A percentile compares a stretch with the other conserved stretches of the same genome.
These are phyloP conservation scores for Panicum virgatum DNA, from an alignment of 202 grass and related monocot genomes.

Conservation along the genomic window DNA sequence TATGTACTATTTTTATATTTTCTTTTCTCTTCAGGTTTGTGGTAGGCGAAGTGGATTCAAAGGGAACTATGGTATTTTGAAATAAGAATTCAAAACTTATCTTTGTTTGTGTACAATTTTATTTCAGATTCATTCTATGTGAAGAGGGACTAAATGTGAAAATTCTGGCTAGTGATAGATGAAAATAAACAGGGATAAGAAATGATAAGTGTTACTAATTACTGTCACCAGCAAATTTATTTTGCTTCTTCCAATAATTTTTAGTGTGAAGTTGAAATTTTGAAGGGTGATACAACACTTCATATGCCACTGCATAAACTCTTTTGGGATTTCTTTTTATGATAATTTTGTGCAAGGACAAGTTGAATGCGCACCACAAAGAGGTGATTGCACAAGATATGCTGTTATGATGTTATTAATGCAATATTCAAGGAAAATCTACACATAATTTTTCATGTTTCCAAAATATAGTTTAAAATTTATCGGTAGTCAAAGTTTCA, in stretches of 20 bases:
- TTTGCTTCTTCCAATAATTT: not conserved
- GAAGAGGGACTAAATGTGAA: not conserved
- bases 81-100: not conserved
- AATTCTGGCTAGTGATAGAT: not conserved
- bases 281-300: not conserved
- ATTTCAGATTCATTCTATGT: not conserved
- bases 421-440: not conserved
- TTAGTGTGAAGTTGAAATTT: not conserved
- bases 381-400: not conserved
- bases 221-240: not conserved
- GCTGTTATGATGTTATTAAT: not conserved
- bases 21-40: constrained; percentile 2
- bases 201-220: not conserved
- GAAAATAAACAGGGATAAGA: not conserved
- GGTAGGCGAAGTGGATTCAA: constrained; percentile 4
- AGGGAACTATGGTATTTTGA: not conserved
- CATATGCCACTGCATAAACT: not conserved
- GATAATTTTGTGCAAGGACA: not conserved
- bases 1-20: not conserved
- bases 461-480: not conserved
- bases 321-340: not conserved
- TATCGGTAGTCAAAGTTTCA: not conserved
- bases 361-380: not conserved
- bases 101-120: not conserved
- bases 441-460: not conserved